phyloP scores from a whole-genome alignment of 139 green algal species.

The Chlamydomonas sphaeroides region DNA sequence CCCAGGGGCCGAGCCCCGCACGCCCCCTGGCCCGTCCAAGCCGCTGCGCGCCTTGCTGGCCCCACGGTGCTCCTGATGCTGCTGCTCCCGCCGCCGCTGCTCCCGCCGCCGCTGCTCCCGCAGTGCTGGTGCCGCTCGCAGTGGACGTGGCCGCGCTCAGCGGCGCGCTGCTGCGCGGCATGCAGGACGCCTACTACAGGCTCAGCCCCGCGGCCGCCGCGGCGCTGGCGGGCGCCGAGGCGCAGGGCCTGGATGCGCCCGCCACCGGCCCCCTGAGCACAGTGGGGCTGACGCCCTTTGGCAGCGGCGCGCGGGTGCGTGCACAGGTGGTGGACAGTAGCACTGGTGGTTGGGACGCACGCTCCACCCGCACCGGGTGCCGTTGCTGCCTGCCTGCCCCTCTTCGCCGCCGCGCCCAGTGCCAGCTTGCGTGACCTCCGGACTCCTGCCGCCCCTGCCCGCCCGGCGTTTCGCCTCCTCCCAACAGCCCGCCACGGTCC shows the following conservation, averaged over 20 bases:
- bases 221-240: not conserved
- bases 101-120: not conserved
- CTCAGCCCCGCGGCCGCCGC: not conserved
- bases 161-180: not conserved
- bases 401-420: not conserved
- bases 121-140: conserved; percentile 21
- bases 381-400: not conserved
- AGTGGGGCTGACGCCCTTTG: not conserved
- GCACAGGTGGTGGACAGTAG: not conserved
- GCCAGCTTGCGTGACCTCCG: not conserved
- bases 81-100: too few relatives aligned
- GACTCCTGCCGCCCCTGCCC: not conserved
- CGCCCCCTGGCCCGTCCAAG: too few relatives aligned
- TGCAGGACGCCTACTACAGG: conserved; percentile 15
- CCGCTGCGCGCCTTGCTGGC: too few relatives aligned
- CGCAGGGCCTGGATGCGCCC: not conserved
- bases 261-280: not conserved
- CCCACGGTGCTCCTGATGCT: not conserved
- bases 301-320: not conserved
- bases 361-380: not conserved
- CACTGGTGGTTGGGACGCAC: not conserved
- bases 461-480: not conserved
- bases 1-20: too few relatives aligned
- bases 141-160: not conserved
- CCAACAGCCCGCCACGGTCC: not conserved